These are phyloP conservation scores for Nakazawaea ernobii DNA, from an alignment of 805 yeast genomes.

Conservation along the genomic window DNA sequence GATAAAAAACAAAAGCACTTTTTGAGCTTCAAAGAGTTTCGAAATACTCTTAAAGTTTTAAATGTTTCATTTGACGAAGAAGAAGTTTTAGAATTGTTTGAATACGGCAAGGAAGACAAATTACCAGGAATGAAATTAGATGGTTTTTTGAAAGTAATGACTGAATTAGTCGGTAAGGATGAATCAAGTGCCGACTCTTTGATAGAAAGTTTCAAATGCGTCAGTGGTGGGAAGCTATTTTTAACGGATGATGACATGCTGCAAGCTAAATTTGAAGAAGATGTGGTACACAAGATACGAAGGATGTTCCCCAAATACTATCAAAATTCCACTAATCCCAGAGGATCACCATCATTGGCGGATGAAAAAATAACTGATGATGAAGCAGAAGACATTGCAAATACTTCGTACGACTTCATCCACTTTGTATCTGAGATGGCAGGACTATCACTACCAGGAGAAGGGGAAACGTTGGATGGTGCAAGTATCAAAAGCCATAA, in stretches of 20 bases:
- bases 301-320: conserved; percentile 4
- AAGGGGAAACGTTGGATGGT: conserved; percentile 5
- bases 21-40: conserved; percentile 35
- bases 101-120: conserved; percentile 17
- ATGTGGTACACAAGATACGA: background rate
- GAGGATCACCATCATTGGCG: background rate
- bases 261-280: conserved; percentile 22
- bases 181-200: conserved; percentile 13
- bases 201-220: conserved; percentile 28
- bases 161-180: conserved; percentile 14
- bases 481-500: conserved; percentile 5
- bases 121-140: conserved; percentile 21
- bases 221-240: conserved; percentile 32
- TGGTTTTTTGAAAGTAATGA: conserved; percentile 21
- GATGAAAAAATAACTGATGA: background rate
- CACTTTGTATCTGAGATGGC: conserved; percentile 9
- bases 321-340: background rate
- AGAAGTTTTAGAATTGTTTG: conserved; percentile 33
- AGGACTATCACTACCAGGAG: conserved; percentile 1
- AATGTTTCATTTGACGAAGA: conserved; percentile 30
- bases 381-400: background rate
- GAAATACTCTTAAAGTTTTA: conserved; percentile 34
- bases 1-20: conserved; percentile 29
- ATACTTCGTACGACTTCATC: conserved; percentile 8
- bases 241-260: conserved; percentile 33